phyloP scores from a whole-genome alignment of 169 alveolate species.

The Cryptosporidium ubiquitum region DNA sequence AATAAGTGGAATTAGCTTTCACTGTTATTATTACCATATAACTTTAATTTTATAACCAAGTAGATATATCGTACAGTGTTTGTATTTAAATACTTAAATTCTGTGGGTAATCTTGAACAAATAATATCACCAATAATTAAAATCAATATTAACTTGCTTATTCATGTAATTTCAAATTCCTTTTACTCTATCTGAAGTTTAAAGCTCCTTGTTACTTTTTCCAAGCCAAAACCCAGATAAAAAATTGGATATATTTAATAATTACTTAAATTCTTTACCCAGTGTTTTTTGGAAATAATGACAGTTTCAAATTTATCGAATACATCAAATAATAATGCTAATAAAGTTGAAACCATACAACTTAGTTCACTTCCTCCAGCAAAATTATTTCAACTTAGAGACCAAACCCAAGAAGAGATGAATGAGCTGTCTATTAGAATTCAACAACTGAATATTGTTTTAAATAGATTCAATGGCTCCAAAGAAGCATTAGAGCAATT shows the following conservation, averaged over 20 bases:
- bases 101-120: no score
- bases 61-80: no score
- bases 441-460: slow-evolving; percentile 43
- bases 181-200: not conserved
- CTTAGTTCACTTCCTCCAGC: slow-evolving; percentile 69
- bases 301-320: not conserved
- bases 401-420: slow-evolving; percentile 52
- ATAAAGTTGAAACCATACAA: slow-evolving; percentile 31
- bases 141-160: not conserved
- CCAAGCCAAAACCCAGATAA: not conserved
- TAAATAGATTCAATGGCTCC: slow-evolving; percentile 30
- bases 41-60: not conserved
- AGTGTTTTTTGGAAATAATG: not conserved
- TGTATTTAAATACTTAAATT: no score
- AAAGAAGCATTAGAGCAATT: slow-evolving; percentile 49
- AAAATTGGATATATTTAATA: no score
- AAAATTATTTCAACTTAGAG: slow-evolving; percentile 59
- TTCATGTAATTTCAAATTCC: no score
- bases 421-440: slow-evolving; percentile 31
- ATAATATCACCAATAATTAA: no score
- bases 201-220: not conserved
- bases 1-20: not conserved
- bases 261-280: not conserved
- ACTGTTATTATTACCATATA: not conserved
- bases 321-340: not conserved